Evolutionary conservation across 805 yeast genomes (phyloP).

Genomic region (Lipomyces chichibuensis): DNA sequence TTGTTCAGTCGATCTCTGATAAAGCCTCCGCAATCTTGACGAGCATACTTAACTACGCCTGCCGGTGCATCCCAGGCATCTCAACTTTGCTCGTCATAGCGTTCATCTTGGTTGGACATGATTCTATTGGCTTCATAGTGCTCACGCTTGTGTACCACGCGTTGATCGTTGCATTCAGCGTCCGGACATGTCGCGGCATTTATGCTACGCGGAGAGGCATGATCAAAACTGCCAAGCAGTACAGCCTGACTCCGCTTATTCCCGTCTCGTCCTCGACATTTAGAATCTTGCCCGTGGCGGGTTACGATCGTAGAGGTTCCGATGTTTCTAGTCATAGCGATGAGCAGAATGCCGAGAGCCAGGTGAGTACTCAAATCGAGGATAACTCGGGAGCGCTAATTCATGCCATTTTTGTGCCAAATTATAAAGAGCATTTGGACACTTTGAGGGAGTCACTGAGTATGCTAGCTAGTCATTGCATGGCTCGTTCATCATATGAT

Average conservation of each 20-base stretch:
- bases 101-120: background rate
- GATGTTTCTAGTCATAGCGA: background rate
- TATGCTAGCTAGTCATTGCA: conserved; percentile 31
- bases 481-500: conserved; percentile 25
- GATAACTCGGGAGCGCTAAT: background rate
- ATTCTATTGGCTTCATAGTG: conserved; percentile 5
- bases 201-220: conserved; percentile 12
- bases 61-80: conserved; percentile 21
- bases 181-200: conserved; percentile 33
- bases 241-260: too few species aligned
- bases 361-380: background rate
- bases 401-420: conserved; percentile 35
- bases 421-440: conserved; percentile 28
- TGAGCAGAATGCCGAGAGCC: background rate
- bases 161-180: conserved; percentile 24
- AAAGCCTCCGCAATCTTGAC: conserved; percentile 1
- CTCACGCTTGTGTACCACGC: conserved; percentile 26
- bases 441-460: conserved; percentile 32
- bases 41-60: conserved; percentile 1
- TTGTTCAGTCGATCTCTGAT: conserved; percentile 10
- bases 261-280: background rate
- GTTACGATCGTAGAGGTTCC: background rate
- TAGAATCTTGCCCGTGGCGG: too few species aligned
- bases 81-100: conserved; percentile 19
- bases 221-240: background rate